Base-by-base conservation (phyloP, 306 rosid genomes). In the Hippophae rhamnoides region DNA sequence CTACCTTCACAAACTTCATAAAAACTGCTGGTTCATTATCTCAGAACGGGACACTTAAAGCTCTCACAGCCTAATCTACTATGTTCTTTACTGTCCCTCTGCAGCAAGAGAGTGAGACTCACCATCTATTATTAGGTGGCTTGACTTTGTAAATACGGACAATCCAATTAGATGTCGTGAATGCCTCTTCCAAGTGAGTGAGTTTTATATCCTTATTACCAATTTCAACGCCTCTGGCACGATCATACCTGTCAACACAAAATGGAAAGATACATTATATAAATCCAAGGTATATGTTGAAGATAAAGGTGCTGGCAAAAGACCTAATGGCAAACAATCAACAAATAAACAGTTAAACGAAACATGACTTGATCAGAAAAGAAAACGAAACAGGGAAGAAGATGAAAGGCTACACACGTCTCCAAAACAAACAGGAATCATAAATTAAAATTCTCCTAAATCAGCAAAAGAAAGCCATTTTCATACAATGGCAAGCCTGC, bases 71-170 rank as follows among this genome's bases (percentile, higher is more conserved):
- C 57, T 69, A 66, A 43, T 71, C 68, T 56, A 31, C 49, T 63
- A n/a, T 63, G 56, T 51, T 43, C 56, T 31, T 41, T 45, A 50
- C 63, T 14, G 10, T 49, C 57, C 43, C 13, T 31, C 38, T 31
- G 43, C 68, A 48, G 57, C 54, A 57, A 40, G 13, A 64, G 18
- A 41, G 9, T 25, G 62, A 40, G 57, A 56, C 25, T 77, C 74
- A 93, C 95, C 97, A 80, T 90, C 99, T 82, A 69, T 93, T 93
- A 49, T 93, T 88, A 25, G 95, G 99, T 57, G 99, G 99, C 74
- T 93, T 93, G 52, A 93, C 99, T 84, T 86, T 93, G 72, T 93
- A 93, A 73, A 93, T 93, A 70, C 99, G 99, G 68, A 93, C 95
- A 66, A 93, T 93, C 99, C 99, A 93, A 70, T 93, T 93, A 41